These are phyloP conservation scores for Artemisia tridentata DNA, from an alignment of 129 eudicot species.

Conservation along the genomic window DNA sequence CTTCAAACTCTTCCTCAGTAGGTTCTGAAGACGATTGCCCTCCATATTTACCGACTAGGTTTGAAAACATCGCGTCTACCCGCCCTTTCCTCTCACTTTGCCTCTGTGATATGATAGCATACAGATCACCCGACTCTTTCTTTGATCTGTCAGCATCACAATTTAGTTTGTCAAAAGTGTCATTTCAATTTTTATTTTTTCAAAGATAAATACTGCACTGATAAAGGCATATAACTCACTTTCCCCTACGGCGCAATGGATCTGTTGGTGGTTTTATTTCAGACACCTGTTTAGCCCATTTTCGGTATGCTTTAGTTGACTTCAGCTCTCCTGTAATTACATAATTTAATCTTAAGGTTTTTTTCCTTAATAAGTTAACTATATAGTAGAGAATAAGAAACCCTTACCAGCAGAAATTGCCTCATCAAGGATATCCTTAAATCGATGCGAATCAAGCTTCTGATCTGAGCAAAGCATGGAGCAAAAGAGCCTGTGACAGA, in stretches of 20 bases:
- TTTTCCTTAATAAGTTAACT: too few relatives aligned
- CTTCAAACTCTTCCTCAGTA: slow-evolving; percentile 94
- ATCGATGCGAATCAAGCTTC: slow-evolving; percentile 90
- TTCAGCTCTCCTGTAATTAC: slow-evolving; percentile 59
- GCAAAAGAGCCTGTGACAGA: slow-evolving; percentile 72
- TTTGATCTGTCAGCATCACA: slow-evolving; percentile 41
- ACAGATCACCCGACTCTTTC: slow-evolving; percentile 64
- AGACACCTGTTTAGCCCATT: slow-evolving; percentile 77
- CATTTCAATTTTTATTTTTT: too few relatives aligned
- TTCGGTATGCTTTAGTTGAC: slow-evolving; percentile 67
- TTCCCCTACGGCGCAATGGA: slow-evolving; percentile 55
- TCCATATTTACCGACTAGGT: slow-evolving; percentile 67
- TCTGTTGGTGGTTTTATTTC: slow-evolving; percentile 81
- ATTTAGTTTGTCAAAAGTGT: slow-evolving; percentile 12
- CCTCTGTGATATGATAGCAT: slow-evolving; percentile 76
- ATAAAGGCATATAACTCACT: slow-evolving; percentile 44
- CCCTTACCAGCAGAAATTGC: slow-evolving; percentile 69
- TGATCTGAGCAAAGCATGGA: slow-evolving; percentile 95
- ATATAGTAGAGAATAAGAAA: too few relatives aligned
- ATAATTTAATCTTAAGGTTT: too few relatives aligned
- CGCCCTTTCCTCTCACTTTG: slow-evolving; percentile 71
- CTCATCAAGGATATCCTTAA: slow-evolving; percentile 91
- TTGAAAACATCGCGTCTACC: slow-evolving; percentile 70
- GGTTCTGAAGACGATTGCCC: slow-evolving; percentile 54
- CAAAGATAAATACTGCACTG: too few relatives aligned